phyloP scores from a whole-genome alignment of 371 early-diverging fungal species.

The Apophysomyces elegans region DNA sequence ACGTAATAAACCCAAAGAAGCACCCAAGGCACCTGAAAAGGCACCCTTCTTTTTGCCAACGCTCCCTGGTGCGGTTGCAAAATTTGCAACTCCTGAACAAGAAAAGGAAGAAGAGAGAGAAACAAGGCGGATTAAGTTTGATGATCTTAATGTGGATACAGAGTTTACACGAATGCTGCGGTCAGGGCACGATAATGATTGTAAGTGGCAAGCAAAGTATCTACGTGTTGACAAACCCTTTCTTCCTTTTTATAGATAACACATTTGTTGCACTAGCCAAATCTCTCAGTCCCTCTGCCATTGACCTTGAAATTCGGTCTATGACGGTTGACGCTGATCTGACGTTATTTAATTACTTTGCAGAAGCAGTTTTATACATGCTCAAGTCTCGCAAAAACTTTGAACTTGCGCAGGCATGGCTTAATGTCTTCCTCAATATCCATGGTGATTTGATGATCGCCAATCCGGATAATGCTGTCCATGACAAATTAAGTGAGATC shows the following conservation, averaged over 20 bases:
- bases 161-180: slow-evolving; percentile 63
- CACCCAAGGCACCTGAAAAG: slow-evolving; percentile 86
- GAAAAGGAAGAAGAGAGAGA: slow-evolving; percentile 39
- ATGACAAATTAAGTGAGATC: slow-evolving; percentile 51
- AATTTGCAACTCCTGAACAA: slow-evolving; percentile 58
- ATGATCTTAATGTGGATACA: slow-evolving; percentile 56
- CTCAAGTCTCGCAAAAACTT: slow-evolving; percentile 75
- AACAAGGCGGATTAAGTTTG: slow-evolving; percentile 45
- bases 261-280: slow-evolving; percentile 71
- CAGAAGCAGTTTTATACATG: slow-evolving; percentile 65
- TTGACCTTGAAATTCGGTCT: slow-evolving; percentile 87
- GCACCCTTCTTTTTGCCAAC: slow-evolving; percentile 95
- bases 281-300: slow-evolving; percentile 76
- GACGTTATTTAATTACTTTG: slow-evolving; percentile 58
- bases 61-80: slow-evolving; percentile 69
- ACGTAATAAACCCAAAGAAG: slow-evolving; percentile 89
- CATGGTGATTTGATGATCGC: slow-evolving; percentile 78
- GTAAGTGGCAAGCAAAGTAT: slow-evolving; percentile 36
- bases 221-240: background rate
- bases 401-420: slow-evolving; percentile 85
- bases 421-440: slow-evolving; percentile 75
- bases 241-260: slow-evolving; percentile 14
- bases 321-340: slow-evolving; percentile 68
- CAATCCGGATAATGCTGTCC: slow-evolving; percentile 59
- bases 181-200: slow-evolving; percentile 54